phyloP scores from a whole-genome alignment of 371 early-diverging fungal genomes.

The Haplosporangium sp. region DNA sequence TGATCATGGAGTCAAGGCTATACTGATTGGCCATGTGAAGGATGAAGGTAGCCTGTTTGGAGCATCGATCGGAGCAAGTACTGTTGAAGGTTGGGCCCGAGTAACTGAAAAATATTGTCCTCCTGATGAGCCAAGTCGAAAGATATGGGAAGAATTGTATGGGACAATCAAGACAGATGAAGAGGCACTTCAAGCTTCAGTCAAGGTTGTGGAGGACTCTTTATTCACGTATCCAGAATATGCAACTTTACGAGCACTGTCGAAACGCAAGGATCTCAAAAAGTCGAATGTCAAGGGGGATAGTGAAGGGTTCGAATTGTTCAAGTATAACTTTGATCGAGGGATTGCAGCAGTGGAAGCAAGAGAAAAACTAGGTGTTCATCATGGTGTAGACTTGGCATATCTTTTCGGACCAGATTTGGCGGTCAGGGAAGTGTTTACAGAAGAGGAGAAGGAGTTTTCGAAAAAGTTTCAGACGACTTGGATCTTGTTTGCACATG shows the following conservation, averaged over 20 bases:
- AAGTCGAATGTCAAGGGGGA: background rate
- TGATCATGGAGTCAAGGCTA: slow-evolving; percentile 28
- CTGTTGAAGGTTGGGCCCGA: slow-evolving; percentile 21
- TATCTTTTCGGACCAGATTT: slow-evolving; percentile 32
- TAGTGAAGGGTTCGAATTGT: slow-evolving; percentile 16
- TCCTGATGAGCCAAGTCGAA: slow-evolving; percentile 15
- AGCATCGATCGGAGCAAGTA: slow-evolving; percentile 7
- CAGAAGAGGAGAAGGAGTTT: slow-evolving; percentile 14
- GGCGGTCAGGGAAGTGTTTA: slow-evolving; percentile 20
- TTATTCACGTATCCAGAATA: slow-evolving; percentile 21
- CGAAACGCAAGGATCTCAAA: slow-evolving; percentile 28
- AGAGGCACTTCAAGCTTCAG: slow-evolving; percentile 8
- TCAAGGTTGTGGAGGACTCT: slow-evolving; percentile 13
- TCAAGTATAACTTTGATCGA: slow-evolving; percentile 36
- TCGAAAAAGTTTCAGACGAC: slow-evolving; percentile 14
- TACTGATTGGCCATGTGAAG: slow-evolving; percentile 31
- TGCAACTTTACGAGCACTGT: slow-evolving; percentile 27
- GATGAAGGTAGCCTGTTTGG: slow-evolving; percentile 36
- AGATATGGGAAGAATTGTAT: slow-evolving; percentile 27
- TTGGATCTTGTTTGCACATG: slow-evolving; percentile 32
- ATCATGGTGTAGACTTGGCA: slow-evolving; percentile 41
- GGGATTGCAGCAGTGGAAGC: slow-evolving; percentile 25
- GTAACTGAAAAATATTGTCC: slow-evolving; percentile 31
- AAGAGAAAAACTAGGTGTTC: slow-evolving; percentile 19
- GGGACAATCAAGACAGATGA: slow-evolving; percentile 21